Conservation (phyloP, 176 grass and related monocot genomes). For the Echinochloa phyllopogon region DNA sequence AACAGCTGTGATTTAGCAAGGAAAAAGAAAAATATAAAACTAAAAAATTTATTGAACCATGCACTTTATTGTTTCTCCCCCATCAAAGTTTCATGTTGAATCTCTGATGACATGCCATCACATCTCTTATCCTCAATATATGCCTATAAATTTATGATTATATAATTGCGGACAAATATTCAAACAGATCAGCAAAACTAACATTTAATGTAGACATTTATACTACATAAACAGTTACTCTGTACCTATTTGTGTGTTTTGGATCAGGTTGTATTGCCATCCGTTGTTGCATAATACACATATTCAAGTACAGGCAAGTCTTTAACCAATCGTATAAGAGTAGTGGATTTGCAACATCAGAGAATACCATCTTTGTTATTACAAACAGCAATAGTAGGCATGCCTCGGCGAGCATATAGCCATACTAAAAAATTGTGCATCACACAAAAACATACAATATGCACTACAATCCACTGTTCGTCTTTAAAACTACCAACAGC, state of each 20-base stretch:
- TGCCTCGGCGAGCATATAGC: background rate
- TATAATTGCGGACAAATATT: background rate
- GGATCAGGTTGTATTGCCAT: background rate
- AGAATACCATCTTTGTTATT: background rate
- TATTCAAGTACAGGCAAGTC: background rate
- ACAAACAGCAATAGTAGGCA: background rate
- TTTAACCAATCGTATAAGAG: background rate
- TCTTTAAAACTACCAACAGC: background rate
- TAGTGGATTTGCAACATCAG: background rate
- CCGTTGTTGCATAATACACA: background rate
- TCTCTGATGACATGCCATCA: background rate
- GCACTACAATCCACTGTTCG: background rate
- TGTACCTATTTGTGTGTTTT: background rate
- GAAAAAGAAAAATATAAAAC: background rate
- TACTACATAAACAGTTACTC: background rate
- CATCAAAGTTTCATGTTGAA: background rate
- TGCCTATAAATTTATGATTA: background rate
- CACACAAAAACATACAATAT: conserved; percentile 19
- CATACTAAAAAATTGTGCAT: background rate
- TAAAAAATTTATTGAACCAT: background rate
- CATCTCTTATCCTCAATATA: background rate
- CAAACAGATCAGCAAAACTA: background rate
- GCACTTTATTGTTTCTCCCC: background rate
- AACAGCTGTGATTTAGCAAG: background rate
- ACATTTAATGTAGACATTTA: background rate